Evolutionary conservation across 2,329 filamentous ascomycete species (phyloP), one percentile per base, ranked within the genome.

Genomic region (Mycocentrospora acerina): DNA sequence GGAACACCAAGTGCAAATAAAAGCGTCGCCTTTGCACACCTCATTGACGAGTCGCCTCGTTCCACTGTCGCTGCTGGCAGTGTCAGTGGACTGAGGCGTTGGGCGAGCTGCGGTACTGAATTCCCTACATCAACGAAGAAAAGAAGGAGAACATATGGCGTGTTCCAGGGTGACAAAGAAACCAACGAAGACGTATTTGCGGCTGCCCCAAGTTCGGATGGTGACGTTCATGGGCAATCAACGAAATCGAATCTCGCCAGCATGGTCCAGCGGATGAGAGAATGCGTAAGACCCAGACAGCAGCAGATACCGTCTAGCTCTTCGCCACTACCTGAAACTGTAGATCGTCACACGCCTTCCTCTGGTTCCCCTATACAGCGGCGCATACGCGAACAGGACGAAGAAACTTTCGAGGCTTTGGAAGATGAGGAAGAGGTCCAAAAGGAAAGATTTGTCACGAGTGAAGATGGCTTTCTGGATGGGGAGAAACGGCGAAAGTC

Each of bases 21-120:
- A 32, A 55, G 59, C 17, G 60, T 70, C 5, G 64, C 70, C 1
- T 66, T 75, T 33, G 68, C 67, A 19, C 69, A 70, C 42, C 58
- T 75, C 14, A 69, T 72, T 35, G 67, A 69, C 40, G 70, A 73
- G 31, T 76, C 74, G 1, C 73, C 74, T 15, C 66, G 67, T 14
- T 72, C 71, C 4, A 59, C 63, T 16, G 59, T 70, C 10, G 71
- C 68, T 18, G 67, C 67, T 9, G 74, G 73, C 40, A 72, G 68
- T 42, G 69, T 73, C 14, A 65, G 62, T 40, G 72, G 72, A 3
- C 57, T 76, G 32, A 61, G 73, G 32, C 58, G 74, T 44, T 77
- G 73, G 73, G 70, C 71, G 17, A 77, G 74, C 51, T 75, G 73
- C 37, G 73, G 73, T 9, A 64, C 72, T 8, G 72, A 76, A 39